Conservation (phyloP, 495 filamentous ascomycete genomes). For the Evansstolkia leycettana region DNA sequence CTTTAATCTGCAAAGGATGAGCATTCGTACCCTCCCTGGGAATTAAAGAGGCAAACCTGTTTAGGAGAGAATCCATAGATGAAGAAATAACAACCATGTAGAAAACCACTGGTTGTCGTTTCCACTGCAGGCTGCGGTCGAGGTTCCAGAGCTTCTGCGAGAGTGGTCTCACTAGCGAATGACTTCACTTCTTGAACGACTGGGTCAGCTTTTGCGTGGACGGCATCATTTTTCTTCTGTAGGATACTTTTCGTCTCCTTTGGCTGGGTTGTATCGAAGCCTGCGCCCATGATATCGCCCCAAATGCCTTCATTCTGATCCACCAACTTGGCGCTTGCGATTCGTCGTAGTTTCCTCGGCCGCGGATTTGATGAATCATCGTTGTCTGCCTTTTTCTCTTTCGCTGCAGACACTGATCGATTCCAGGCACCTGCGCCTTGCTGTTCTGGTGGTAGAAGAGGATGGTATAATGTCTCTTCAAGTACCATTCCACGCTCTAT, state of each 20-base stretch:
- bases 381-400: slow-evolving; percentile 11
- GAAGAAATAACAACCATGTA: slow-evolving; percentile 40
- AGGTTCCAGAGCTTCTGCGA: slow-evolving; percentile 15
- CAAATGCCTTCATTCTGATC: slow-evolving; percentile 74
- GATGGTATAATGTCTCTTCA: slow-evolving; percentile 74
- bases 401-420: slow-evolving; percentile 26
- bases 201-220: slow-evolving; percentile 6
- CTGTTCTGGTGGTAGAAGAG: slow-evolving; percentile 49
- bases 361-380: slow-evolving; percentile 21
- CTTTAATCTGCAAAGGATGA: slow-evolving; percentile 20
- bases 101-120: slow-evolving; percentile 18
- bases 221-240: slow-evolving; percentile 21
- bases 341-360: slow-evolving; percentile 61
- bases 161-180: slow-evolving; percentile 29
- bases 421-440: slow-evolving; percentile 73
- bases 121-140: slow-evolving; percentile 7
- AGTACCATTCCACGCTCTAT: slow-evolving; percentile 86
- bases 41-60: slow-evolving; percentile 23
- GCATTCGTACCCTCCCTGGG: slow-evolving; percentile 6
- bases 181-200: slow-evolving; percentile 26
- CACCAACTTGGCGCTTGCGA: slow-evolving; percentile 64
- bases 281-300: slow-evolving; percentile 68
- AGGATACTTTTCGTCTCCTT: slow-evolving; percentile 18
- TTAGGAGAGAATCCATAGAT: slow-evolving; percentile 52
- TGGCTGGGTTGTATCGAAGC: slow-evolving; percentile 18